Conservation (phyloP, 768 basidiomycete genomes). For the Rhodotorula kratochvilovae region DNA sequence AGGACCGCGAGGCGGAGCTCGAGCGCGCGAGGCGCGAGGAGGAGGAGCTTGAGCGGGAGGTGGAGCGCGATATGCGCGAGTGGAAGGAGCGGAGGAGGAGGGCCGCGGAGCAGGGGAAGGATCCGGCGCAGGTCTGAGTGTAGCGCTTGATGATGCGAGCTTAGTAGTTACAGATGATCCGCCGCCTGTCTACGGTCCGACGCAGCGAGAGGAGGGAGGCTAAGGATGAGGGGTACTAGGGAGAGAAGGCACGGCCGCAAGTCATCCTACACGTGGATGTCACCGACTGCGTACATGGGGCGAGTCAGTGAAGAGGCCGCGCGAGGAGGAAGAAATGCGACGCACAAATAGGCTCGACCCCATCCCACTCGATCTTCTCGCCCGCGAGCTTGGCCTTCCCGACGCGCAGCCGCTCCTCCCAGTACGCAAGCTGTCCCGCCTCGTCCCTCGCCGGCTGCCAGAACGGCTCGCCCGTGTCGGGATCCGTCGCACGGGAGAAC, state of each 20-base stretch:
- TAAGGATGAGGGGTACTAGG: too few relatives aligned
- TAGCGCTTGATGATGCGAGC: background rate
- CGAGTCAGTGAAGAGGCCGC: background rate
- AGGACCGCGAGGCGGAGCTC: conserved; percentile 26
- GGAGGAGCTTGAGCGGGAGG: conserved; percentile 40
- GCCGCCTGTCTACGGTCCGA: too few relatives aligned
- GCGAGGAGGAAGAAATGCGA: background rate
- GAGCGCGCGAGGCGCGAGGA: conserved; percentile 14
- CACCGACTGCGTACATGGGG: conserved; percentile 7
- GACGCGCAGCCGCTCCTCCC: conserved; percentile 68
- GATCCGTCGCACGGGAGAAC: conserved; percentile 77
- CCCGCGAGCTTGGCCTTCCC: conserved; percentile 51
- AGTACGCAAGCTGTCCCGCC: conserved; percentile 65
- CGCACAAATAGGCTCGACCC: conserved; percentile 67
- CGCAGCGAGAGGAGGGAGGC: too few relatives aligned
- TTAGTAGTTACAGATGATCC: background rate
- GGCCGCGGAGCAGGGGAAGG: background rate
- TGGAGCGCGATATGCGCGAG: conserved; percentile 38
- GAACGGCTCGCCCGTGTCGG: conserved; percentile 81
- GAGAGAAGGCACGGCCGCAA: too few relatives aligned
- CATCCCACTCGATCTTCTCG: conserved; percentile 56
- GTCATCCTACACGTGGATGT: conserved; percentile 1
- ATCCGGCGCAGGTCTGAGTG: background rate
- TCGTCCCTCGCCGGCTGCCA: conserved; percentile 66
- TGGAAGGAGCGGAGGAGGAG: conserved; percentile 28